These are phyloP conservation scores for Aspergillus funiculosus DNA, from an alignment of 495 filamentous ascomycete species.

Conservation along the genomic window DNA sequence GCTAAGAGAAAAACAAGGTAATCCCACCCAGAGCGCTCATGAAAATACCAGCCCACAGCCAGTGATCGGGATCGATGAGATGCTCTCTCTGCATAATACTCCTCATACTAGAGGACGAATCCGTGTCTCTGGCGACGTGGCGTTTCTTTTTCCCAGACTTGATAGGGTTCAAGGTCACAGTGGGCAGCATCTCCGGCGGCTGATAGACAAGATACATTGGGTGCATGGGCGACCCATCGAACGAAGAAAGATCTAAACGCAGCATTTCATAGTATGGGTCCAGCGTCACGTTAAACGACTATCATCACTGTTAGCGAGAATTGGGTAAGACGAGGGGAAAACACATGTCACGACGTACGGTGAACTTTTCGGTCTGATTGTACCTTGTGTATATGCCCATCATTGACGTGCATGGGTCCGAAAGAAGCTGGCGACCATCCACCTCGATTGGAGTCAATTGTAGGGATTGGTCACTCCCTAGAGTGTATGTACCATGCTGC, in stretches of 20 bases:
- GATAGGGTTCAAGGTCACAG: constrained; percentile 59
- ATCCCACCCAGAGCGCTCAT: constrained; percentile 57
- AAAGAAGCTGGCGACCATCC: constrained; percentile 68
- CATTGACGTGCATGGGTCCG: constrained; percentile 55
- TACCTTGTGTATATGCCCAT: constrained; percentile 60
- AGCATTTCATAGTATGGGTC: constrained; percentile 59
- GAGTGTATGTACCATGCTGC: constrained; percentile 63
- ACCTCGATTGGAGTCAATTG: constrained; percentile 56
- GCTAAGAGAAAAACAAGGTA: constrained; percentile 32
- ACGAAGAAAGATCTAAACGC: constrained; percentile 61
- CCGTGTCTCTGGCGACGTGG: constrained; percentile 17
- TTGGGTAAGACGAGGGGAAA: neutral
- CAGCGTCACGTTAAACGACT: constrained; percentile 57
- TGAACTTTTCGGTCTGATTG: constrained; percentile 60
- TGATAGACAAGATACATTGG: constrained; percentile 67
- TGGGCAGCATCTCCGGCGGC: constrained; percentile 72
- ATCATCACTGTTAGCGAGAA: constrained; percentile 16
- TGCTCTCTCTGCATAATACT: constrained; percentile 39
- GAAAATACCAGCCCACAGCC: constrained; percentile 67
- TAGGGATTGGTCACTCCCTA: constrained; percentile 54
- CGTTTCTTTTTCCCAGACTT: constrained; percentile 34
- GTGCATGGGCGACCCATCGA: constrained; percentile 62
- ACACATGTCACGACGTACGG: constrained; percentile 37
- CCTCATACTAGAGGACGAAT: constrained; percentile 40
- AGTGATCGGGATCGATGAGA: constrained; percentile 50